phyloP scores from a whole-genome alignment of 306 rosid genomes.

The Medicago truncatula region DNA sequence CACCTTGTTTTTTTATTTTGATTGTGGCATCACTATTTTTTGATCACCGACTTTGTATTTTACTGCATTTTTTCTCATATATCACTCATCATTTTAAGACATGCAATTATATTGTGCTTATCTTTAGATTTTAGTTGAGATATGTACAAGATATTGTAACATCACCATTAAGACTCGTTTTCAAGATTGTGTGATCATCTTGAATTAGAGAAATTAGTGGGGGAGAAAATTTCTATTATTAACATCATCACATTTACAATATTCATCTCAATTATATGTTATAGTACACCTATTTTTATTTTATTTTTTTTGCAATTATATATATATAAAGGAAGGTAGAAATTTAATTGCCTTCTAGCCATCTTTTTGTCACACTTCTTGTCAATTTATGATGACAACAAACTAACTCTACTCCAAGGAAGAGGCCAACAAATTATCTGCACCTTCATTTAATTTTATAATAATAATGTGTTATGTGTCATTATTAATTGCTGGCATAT shows the following conservation, averaged over 20 bases:
- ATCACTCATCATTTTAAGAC: conserved; percentile 36
- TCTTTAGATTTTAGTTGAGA: conserved; percentile 37
- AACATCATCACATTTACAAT: conserved; percentile 19
- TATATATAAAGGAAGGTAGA: conserved; percentile 11
- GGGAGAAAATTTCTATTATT: not conserved
- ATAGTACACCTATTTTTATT: not conserved
- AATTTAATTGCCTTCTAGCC: not conserved
- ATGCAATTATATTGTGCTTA: conserved; percentile 18
- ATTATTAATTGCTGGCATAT: conserved; percentile 44
- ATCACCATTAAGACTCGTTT: conserved; percentile 28
- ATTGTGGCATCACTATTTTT: conserved; percentile 36
- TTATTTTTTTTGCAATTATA: too few species aligned
- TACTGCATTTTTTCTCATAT: conserved; percentile 8
- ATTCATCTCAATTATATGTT: not conserved
- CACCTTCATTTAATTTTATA: conserved; percentile 27
- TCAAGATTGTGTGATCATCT: conserved; percentile 27
- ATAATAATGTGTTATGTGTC: conserved; percentile 5
- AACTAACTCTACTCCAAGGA: conserved; percentile 11
- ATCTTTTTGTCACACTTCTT: conserved; percentile 34
- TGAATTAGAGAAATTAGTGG: conserved; percentile 18
- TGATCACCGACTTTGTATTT: conserved; percentile 43
- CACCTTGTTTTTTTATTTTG: conserved; percentile 15
- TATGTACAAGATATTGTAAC: conserved; percentile 17
- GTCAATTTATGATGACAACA: conserved; percentile 42
- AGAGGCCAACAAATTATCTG: conserved; percentile 35